Conservation (phyloP, 176 grass and related monocot genomes). For the maize (Zea mays) region DNA sequence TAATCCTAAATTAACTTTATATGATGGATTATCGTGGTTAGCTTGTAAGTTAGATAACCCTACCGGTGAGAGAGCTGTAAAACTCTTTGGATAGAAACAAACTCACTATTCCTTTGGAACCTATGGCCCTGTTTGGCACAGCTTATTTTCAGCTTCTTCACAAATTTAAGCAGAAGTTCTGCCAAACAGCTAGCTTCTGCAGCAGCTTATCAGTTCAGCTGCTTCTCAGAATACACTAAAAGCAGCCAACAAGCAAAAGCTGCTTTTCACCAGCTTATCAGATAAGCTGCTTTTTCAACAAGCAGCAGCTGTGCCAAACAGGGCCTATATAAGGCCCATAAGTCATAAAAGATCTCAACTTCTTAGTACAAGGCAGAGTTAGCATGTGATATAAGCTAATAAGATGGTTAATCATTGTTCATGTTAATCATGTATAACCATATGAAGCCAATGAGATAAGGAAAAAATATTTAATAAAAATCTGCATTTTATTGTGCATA, state of each 20-base stretch:
- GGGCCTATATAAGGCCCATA: not conserved
- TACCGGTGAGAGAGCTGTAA: not conserved
- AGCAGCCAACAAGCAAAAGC: no score
- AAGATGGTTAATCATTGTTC: not conserved
- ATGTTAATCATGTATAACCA: slow-evolving; percentile 2
- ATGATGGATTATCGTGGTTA: not conserved
- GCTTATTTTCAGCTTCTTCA: no score
- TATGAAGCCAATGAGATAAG: not conserved
- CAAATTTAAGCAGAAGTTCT: no score
- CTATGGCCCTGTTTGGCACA: no score
- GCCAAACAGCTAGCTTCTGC: no score
- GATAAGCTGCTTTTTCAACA: no score
- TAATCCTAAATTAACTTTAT: slow-evolving; percentile 19
- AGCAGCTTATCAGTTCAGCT: no score
- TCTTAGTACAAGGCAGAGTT: not conserved
- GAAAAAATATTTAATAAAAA: not conserved
- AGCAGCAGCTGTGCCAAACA: no score
- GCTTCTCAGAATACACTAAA: no score
- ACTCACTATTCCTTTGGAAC: not conserved
- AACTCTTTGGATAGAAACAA: not conserved
- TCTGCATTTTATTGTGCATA: not conserved
- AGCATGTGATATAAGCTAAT: slow-evolving; percentile 15
- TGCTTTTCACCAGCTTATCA: no score
- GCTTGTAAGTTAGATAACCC: slow-evolving; percentile 16
- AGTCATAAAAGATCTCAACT: not conserved